Base-by-base conservation (phyloP, 805 yeast genomes). In the Pichia californica region DNA sequence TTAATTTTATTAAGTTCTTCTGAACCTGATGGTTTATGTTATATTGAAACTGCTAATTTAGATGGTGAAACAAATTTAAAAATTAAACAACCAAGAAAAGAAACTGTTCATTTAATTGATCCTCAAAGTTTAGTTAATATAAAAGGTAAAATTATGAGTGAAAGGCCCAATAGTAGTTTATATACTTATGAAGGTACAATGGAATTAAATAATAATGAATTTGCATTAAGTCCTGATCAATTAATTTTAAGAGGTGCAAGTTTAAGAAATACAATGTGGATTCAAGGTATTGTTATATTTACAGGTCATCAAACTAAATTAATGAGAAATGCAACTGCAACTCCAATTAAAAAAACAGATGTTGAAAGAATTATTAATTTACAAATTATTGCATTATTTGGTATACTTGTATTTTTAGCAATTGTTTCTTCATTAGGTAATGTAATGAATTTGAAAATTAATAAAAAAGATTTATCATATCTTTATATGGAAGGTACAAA, bases 231-330 rank as follows among this genome's bases (percentile, higher is more conserved):
- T 7, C 98, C 99, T 0, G 97, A 91, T 36, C 99, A 91, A 60
- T 66, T 94, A 68, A 69, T 94, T 32, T 70, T 93, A 45, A 77
- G 99, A 67, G 99, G 99, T 49, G 99, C 99, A 5, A 88, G 93
- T 4, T 70, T 93, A 49, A 75, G 97, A 63, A 93, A 93, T 58
- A 94, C 99, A 0, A 85, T 81, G 34, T 93, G 96, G 97, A 79
- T 93, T 34, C 86, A 86, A 54, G 99, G 99, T 19, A 72, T 88
- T 40, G 97, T 87, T 2, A 78, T 93, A 1, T 93, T 91, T 61
- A 93, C 99, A 0, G 99, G 99, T 18, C 99, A 94, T 61, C 99
- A 93, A 66, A 93, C 99, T 0, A 93, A 93, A 58, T 71, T 93
- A 52, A 91, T 93, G 98, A 79, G 99, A 60, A 93, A 93, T 67